These are phyloP conservation scores for Boehmeria nivea DNA, from an alignment of 306 rosid species.

Conservation along the genomic window DNA sequence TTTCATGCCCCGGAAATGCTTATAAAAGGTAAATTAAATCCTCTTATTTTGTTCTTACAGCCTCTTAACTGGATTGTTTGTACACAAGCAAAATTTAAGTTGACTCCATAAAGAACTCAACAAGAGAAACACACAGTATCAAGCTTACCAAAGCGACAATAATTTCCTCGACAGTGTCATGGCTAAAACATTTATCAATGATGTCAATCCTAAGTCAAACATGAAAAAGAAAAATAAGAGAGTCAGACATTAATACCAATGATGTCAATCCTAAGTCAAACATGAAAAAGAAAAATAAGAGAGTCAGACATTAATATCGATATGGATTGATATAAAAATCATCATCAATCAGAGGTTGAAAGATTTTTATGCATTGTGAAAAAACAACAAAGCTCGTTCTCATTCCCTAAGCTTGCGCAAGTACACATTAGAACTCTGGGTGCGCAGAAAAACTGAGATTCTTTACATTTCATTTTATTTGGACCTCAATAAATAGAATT, in stretches of 20 bases:
- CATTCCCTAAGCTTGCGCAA: too few relatives aligned
- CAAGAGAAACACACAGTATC: constrained; percentile 5
- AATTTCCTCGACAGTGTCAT: constrained; percentile 86
- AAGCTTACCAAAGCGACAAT: constrained; percentile 81
- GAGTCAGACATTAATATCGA: constrained; percentile 4
- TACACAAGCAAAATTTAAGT: background rate
- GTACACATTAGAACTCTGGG: too few relatives aligned
- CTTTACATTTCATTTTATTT: too few relatives aligned
- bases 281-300: constrained; percentile 10
- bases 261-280: too few relatives aligned
- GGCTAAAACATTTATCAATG: constrained; percentile 72
- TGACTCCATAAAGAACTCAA: background rate
- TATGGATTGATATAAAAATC: background rate
- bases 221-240: constrained; percentile 11
- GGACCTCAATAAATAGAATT: too few relatives aligned
- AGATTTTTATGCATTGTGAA: background rate
- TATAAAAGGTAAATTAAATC: too few relatives aligned
- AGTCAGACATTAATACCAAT: constrained; percentile 2
- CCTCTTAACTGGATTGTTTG: background rate
- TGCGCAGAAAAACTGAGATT: too few relatives aligned
- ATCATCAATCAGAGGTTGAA: too few relatives aligned
- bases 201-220: constrained; percentile 55
- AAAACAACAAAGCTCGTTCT: too few relatives aligned
- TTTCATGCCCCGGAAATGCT: too few relatives aligned
- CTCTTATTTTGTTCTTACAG: background rate